A percentile compares a stretch with the other conserved stretches of the same genome.
Evolutionary conservation across 306 rosid genomes (phyloP).

Genomic region (Lathyrus oleraceus): DNA sequence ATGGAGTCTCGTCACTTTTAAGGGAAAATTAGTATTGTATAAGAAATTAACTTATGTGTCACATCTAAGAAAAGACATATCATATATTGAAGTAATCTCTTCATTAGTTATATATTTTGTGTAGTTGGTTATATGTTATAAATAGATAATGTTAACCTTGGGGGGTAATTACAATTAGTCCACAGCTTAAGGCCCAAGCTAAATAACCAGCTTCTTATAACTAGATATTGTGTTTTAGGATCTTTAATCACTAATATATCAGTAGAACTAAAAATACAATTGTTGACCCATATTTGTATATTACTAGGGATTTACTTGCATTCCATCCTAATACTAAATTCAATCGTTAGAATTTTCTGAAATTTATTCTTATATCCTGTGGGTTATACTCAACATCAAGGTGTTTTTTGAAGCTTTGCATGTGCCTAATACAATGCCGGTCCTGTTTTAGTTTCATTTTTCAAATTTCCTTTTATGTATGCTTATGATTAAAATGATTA

Average conservation of each 20-base stretch:
- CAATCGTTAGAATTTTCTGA: not conserved
- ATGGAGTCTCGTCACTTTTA: not conserved
- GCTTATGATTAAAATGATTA: not conserved
- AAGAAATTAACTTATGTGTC: not conserved
- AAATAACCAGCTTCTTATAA: not conserved
- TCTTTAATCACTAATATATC: not conserved
- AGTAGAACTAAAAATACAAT: not conserved
- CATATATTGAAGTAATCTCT: conserved; percentile 6
- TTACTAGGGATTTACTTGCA: not conserved
- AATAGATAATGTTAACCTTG: not conserved
- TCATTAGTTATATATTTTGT: conserved; percentile 5
- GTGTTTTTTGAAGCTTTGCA: not conserved
- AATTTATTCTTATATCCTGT: not conserved
- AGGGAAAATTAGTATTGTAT: not conserved
- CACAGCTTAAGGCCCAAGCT: conserved; percentile 1
- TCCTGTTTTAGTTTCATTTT: not conserved
- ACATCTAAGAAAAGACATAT: not conserved
- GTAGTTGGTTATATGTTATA: not conserved
- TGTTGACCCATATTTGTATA: not conserved
- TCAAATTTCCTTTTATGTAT: not conserved
- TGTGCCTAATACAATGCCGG: not conserved
- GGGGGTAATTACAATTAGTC: not conserved
- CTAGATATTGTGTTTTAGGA: not conserved
- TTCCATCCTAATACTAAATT: conserved; percentile 1
- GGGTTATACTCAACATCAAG: not conserved